Evolutionary conservation across 768 basidiomycete genomes (phyloP), one percentile per base, ranked within the genome.

Genomic region (Tricholoma bakamatsutake): DNA sequence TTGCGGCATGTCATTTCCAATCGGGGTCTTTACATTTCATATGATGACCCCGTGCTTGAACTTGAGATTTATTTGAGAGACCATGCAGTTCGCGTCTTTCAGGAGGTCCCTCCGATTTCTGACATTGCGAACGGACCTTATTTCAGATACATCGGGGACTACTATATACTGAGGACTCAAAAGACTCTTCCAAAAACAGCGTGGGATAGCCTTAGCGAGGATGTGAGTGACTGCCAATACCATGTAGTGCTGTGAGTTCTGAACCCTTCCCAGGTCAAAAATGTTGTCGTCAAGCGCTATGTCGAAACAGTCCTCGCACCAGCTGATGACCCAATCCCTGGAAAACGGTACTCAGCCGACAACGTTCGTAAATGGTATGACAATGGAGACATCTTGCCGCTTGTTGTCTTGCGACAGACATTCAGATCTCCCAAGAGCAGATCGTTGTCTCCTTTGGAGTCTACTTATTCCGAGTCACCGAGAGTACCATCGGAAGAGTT

Each of bases 71-170:
- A 30, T 30, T 58, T 59, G 52, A 40, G 21, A 35, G 50, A 45
- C 1, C 58, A 63, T 24, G 62, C 60, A n/a, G 56, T 63, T 12
- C 60, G 62, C 15, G 47, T 61, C 3, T 63, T 59, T 35, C 39
- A 57, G 8, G 52, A 63, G 46, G 15, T 54, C 39, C 56, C 50
- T 33, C 33, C 49, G 13, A 42, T 55, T 2, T 46, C 55, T 28
- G 43, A 35, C 8, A 56, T 59, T 31, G 12, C 17, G 24, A 31
- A 60, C 18, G 57, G 57, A 7, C 59, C 57, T 17, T 57, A 48
- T 27, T 62, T 54, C 43, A 55, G 56, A 30, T 57, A 56, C 18
- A 18, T 61, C 30, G 61, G 61, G 11, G 59, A 62, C 37, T 61
- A 50, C 17, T 60, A 57, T 35, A 43, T 62, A 5, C 13, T 56